These are phyloP conservation scores for Thelephora terrestris DNA, from an alignment of 1,284 basidiomycete genomes.

Conservation along the genomic window DNA sequence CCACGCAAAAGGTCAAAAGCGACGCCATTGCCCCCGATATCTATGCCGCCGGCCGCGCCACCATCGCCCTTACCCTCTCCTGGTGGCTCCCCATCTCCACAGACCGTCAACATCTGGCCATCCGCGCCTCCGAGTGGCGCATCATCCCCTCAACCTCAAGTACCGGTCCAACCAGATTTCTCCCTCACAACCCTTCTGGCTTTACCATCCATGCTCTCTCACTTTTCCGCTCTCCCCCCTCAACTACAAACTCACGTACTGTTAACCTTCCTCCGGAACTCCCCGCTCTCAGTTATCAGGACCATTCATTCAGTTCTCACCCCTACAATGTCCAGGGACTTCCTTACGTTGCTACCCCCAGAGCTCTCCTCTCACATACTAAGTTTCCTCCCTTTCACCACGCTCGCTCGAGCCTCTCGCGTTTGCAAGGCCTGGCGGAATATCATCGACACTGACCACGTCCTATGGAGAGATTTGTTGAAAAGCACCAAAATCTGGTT, in stretches of 20 bases:
- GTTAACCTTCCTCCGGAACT: slow-evolving; percentile 74
- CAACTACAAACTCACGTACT: slow-evolving; percentile 78
- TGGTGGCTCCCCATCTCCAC: slow-evolving; percentile 67
- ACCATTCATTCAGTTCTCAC: slow-evolving; percentile 75
- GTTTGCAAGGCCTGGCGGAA: slow-evolving; percentile 76
- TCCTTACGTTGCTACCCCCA: slow-evolving; percentile 75
- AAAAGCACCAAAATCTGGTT: slow-evolving; percentile 77
- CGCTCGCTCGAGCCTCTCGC: slow-evolving; percentile 69
- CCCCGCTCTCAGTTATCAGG: slow-evolving; percentile 74
- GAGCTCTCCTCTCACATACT: slow-evolving; percentile 78
- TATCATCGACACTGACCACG: slow-evolving; percentile 76
- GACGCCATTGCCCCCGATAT: slow-evolving; percentile 42
- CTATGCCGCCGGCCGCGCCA: slow-evolving; percentile 59
- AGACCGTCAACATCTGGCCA: slow-evolving; percentile 50
- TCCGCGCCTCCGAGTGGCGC: slow-evolving; percentile 67
- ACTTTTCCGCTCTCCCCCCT: slow-evolving; percentile 64
- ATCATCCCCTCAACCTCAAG: slow-evolving; percentile 56
- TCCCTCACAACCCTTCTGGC: slow-evolving; percentile 70
- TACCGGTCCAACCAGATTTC: slow-evolving; percentile 69
- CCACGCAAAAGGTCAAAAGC: slow-evolving; percentile 69
- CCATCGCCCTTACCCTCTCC: slow-evolving; percentile 76
- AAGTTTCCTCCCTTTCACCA: slow-evolving; percentile 65
- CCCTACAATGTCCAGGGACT: slow-evolving; percentile 80
- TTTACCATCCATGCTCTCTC: slow-evolving; percentile 63
- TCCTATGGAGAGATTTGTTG: slow-evolving; percentile 76